phyloP scores from a whole-genome alignment of 345 rosid species.

The Passiflora organensis region DNA sequence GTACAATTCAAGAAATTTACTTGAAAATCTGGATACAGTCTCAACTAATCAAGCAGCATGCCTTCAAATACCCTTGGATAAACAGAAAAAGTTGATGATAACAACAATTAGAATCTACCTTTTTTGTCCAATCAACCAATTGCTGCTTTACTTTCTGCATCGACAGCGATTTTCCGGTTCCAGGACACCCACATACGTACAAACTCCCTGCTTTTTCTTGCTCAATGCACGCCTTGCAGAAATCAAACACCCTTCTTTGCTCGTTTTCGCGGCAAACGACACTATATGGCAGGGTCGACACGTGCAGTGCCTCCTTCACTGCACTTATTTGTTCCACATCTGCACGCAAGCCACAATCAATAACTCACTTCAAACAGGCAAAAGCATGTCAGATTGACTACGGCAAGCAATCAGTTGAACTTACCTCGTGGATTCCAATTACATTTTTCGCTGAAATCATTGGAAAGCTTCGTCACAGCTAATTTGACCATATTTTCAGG shows the following conservation, averaged over 20 bases:
- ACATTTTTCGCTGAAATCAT: conserved; percentile 22
- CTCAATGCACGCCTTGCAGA: conserved; percentile 53
- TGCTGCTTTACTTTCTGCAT: conserved; percentile 60
- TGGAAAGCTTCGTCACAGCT: conserved; percentile 19
- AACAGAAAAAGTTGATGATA: background rate
- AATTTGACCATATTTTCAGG: conserved; percentile 12
- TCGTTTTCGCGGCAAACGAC: conserved; percentile 76
- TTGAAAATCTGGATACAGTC: too few species aligned
- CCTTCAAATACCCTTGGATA: background rate
- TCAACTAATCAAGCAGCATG: background rate
- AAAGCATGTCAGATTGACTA: background rate
- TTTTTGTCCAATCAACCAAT: conserved; percentile 53
- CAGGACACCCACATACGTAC: conserved; percentile 79
- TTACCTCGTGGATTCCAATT: conserved; percentile 71
- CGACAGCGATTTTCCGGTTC: conserved; percentile 82
- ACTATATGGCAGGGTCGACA: conserved; percentile 57
- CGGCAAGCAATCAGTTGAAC: background rate
- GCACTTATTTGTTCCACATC: conserved; percentile 56
- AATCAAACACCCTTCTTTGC: conserved; percentile 55
- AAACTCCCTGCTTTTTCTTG: conserved; percentile 70
- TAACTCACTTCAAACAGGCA: background rate
- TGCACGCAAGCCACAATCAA: conserved; percentile 11
- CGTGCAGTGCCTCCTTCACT: conserved; percentile 76
- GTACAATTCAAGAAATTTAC: too few species aligned
- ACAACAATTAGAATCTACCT: conserved; percentile 31